A percentile compares a stretch with the other conserved stretches of the same genome.
Evolutionary conservation across 2,329 filamentous ascomycete genomes (phyloP).

Genomic region (Verticillium isaacii): DNA sequence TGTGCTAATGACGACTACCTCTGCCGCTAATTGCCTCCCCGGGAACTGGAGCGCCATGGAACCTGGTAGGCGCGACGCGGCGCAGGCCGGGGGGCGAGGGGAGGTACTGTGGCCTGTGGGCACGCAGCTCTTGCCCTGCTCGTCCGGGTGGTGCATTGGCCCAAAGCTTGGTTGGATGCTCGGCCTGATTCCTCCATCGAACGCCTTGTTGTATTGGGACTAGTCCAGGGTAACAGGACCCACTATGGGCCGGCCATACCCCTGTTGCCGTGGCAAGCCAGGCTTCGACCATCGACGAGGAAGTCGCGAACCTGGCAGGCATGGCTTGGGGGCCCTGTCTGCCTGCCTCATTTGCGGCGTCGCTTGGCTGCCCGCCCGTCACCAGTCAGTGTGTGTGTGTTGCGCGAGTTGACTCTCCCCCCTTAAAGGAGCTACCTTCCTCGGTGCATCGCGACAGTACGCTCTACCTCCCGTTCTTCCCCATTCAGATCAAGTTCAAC

Average conservation of each 20-base stretch:
- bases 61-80: no score
- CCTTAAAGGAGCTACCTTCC: conserved; percentile 1
- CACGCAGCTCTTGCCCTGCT: not conserved
- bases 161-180: conserved; percentile 1
- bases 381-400: not conserved
- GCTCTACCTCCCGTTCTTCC: not conserved
- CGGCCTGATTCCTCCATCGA: not conserved
- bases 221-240: not conserved
- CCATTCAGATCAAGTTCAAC: not conserved
- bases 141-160: not conserved
- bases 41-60: no score
- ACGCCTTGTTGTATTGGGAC: not conserved
- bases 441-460: not conserved
- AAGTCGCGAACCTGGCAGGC: not conserved
- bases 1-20: not conserved
- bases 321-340: not conserved
- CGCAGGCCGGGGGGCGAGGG: no score
- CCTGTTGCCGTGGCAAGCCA: not conserved
- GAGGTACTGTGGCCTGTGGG: no score
- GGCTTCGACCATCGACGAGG: not conserved
- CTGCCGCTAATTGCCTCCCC: not conserved
- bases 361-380: not conserved
- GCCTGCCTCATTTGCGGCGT: conserved; percentile 2
- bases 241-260: not conserved
- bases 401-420: not conserved